A percentile compares a stretch with the other conserved stretches of the same genome.
Conservation (phyloP, 257 asterid species). For the Ilex asprella region DNA sequence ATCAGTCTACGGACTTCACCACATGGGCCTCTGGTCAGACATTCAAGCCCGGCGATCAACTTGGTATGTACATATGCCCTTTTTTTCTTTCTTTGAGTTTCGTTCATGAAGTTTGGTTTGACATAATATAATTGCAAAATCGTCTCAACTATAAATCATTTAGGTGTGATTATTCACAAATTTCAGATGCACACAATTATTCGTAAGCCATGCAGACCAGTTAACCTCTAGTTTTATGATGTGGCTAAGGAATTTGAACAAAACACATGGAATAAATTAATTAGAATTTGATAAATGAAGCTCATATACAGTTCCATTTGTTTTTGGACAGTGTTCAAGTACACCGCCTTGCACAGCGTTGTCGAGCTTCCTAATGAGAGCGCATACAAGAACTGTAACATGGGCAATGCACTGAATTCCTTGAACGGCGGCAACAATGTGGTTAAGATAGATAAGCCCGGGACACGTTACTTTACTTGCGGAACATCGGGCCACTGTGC, state of each 20-base stretch:
- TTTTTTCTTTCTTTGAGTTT: no score
- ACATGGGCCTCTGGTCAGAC: constrained; percentile 68
- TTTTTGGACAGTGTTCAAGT: constrained; percentile 45
- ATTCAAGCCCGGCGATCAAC: constrained; percentile 75
- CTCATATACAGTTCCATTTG: neutral
- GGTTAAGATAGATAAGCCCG: constrained; percentile 58
- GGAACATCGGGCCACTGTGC: constrained; percentile 76
- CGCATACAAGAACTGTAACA: constrained; percentile 61
- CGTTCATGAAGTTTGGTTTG: no score
- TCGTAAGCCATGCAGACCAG: neutral
- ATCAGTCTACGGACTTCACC: constrained; percentile 59
- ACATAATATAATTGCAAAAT: no score
- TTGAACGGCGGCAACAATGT: constrained; percentile 45
- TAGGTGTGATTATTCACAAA: no score
- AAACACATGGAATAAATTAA: no score
- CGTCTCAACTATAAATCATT: no score
- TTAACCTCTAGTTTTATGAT: neutral
- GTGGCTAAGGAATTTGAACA: neutral
- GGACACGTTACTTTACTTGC: constrained; percentile 70
- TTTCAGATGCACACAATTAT: no score
- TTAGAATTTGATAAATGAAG: no score
- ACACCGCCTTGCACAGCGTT: constrained; percentile 72
- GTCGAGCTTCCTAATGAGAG: constrained; percentile 56
- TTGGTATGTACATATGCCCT: constrained; percentile 27
- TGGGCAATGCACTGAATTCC: constrained; percentile 38